Evolutionary conservation across 2,329 filamentous ascomycete genomes (phyloP), one percentile per base, ranked within the genome.

Genomic region (Aspergillus candidus): DNA sequence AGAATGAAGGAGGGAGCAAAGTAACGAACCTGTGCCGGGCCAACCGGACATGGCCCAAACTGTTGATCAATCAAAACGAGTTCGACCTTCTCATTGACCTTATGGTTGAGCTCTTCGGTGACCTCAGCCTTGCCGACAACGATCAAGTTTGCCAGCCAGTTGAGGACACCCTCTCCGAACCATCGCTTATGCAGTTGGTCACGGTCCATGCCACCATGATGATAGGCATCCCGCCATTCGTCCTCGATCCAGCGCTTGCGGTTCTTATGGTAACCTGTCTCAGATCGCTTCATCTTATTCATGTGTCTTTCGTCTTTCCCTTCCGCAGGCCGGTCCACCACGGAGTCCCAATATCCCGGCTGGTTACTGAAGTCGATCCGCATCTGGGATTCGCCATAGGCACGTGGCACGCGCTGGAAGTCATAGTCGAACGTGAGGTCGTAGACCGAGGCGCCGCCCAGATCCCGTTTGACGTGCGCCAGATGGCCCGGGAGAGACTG

Each of bases 351-450:
- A 54, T 72, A 72, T 4, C 50, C 59, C 8, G 51, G 43, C 29
- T 67, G 32, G 51, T 72, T 68, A 40, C 56, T 62, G 46, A 56
- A 71, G 53, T 72, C 69, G 44, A 72, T 60, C 6, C 69, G 64
- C 44, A 71, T 50, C 45, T 65, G 55, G 1, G 58, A 63, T 14
- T 62, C 48, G 4, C 58, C 56, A 3, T 53, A 43, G 41, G 65
- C 61, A 6, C 62, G 56, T 1, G 57, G 63, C 7, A 70, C 58
- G 1, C 57, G 52, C 1, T 17, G 32, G 41, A 67, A 70, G 47
- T 70, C 59, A 44, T 71, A 72, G 51, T 72, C 65, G 37, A 71
- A 71, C 0, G 60, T 67, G 6, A 72, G 45, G 35, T 70, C 60
- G 34, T 62, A 69, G 1, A 70, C 54, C 22, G 22, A 27, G 12